A percentile compares a stretch with the other conserved stretches of the same genome.
These are phyloP conservation scores for Aspergillus japonicus DNA, from an alignment of 2,329 filamentous ascomycete species.

Conservation along the genomic window DNA sequence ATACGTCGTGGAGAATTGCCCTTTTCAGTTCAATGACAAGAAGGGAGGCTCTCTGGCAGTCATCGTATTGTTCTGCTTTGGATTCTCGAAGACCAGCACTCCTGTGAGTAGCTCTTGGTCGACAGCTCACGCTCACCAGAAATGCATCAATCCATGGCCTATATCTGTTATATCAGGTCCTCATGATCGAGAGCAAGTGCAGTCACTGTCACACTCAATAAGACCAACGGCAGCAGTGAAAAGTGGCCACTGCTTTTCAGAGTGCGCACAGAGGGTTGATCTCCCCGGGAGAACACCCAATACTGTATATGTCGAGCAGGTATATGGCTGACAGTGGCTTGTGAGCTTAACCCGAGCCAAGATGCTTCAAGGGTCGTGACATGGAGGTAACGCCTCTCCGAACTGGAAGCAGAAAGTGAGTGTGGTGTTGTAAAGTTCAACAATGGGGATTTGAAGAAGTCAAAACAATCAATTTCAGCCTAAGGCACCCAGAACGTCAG, in stretches of 20 bases:
- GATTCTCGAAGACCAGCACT: background rate
- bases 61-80: background rate
- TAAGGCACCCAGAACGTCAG: constrained; percentile 6
- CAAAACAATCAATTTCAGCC: background rate
- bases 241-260: background rate
- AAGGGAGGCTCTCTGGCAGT: background rate
- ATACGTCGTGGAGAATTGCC: background rate
- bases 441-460: background rate
- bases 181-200: background rate
- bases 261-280: background rate
- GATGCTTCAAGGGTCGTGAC: background rate
- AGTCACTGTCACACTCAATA: background rate
- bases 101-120: background rate
- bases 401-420: background rate
- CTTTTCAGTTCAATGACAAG: background rate
- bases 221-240: background rate
- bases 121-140: background rate
- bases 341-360: no score
- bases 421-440: background rate
- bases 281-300: background rate
- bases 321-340: no score
- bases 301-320: no score
- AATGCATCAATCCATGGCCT: no score
- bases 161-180: no score
- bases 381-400: background rate